These are phyloP conservation scores for Emericellopsis atlantica DNA, from an alignment of 2,329 filamentous ascomycete species.

Conservation along the genomic window DNA sequence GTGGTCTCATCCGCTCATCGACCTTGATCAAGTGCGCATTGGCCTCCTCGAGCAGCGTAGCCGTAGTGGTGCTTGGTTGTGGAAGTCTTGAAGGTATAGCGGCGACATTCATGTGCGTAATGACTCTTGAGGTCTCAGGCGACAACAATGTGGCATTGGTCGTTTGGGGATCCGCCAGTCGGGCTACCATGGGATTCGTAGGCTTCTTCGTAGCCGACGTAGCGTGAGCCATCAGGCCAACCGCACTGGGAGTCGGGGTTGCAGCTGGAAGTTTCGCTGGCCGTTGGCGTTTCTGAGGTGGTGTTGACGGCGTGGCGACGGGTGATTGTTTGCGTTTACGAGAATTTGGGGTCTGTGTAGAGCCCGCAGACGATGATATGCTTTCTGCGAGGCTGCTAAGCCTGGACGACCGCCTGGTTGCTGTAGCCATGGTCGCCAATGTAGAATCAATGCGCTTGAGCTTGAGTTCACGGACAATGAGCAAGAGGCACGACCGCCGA, in stretches of 20 bases:
- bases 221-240: constrained; percentile 20
- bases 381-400: constrained; percentile 17
- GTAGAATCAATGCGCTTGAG: constrained; percentile 4
- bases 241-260: constrained; percentile 34
- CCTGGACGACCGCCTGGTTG: constrained; percentile 25
- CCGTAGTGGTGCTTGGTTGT: constrained; percentile 34
- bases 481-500: neutral
- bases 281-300: constrained; percentile 15
- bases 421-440: constrained; percentile 12
- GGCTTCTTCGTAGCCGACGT: constrained; percentile 22
- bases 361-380: constrained; percentile 2
- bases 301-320: constrained; percentile 12
- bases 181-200: constrained; percentile 27
- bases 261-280: constrained; percentile 18
- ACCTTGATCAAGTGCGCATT: constrained; percentile 60
- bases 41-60: constrained; percentile 62
- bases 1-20: constrained; percentile 56
- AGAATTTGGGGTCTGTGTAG: constrained; percentile 6
- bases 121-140: constrained; percentile 52
- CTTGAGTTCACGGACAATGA: neutral
- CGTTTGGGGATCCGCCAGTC: constrained; percentile 48
- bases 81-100: constrained; percentile 28
- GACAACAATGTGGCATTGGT: constrained; percentile 64
- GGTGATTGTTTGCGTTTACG: constrained; percentile 21
- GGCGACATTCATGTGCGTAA: constrained; percentile 35